A percentile compares a stretch with the other conserved stretches of the same genome.
Evolutionary conservation across 2,329 filamentous ascomycete species (phyloP).

Genomic region (Xylariales sp.): DNA sequence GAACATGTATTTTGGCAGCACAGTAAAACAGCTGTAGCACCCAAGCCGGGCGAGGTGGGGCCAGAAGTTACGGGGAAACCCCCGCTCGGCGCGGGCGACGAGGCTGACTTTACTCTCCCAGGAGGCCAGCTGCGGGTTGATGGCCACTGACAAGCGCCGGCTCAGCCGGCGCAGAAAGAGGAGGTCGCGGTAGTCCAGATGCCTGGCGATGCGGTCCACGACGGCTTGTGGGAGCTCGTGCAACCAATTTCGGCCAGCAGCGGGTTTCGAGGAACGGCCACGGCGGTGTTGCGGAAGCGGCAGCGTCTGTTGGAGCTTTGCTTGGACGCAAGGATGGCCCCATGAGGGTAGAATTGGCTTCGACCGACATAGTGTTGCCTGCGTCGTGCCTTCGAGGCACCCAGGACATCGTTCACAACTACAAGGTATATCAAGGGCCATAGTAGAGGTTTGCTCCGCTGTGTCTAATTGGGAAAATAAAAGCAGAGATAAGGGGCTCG

Average conservation of each 20-base stretch:
- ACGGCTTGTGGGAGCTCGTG: neutral
- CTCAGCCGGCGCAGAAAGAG: neutral
- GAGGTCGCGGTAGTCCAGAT: neutral
- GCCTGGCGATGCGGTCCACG: neutral
- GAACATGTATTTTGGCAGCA: conserved; percentile 11
- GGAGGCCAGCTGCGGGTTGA: conserved; percentile 5
- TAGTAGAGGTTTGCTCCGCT: no score
- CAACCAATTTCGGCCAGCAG: neutral
- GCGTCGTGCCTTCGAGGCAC: no score
- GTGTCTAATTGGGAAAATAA: no score
- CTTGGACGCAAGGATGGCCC: no score
- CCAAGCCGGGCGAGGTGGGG: conserved; percentile 6
- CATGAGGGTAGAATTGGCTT: no score
- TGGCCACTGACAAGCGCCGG: neutral
- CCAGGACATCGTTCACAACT: no score
- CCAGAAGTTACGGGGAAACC: neutral
- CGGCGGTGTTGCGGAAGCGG: neutral
- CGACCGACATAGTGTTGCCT: no score
- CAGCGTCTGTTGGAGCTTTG: neutral
- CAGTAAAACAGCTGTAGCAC: conserved; percentile 13
- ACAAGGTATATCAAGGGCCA: no score
- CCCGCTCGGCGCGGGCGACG: conserved; percentile 1
- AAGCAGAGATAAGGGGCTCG: no score
- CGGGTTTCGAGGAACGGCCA: no score
- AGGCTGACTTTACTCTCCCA: conserved; percentile 3